phyloP scores from a whole-genome alignment of 2,329 filamentous ascomycete genomes.

The Delphinella strobiligena region DNA sequence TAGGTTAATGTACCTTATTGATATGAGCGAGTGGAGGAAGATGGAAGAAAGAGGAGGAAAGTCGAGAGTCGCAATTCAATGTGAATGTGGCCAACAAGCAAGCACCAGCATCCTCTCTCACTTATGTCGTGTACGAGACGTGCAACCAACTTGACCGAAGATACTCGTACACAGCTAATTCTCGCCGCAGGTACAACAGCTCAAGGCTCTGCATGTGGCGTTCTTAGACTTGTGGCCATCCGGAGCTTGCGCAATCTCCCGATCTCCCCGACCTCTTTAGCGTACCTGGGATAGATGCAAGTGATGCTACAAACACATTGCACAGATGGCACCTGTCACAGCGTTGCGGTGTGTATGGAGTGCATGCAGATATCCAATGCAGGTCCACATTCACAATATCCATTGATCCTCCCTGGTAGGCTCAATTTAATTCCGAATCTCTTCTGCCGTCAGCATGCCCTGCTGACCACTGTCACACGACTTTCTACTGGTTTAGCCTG shows the following conservation, averaged over 20 bases:
- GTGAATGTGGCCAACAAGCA: no score
- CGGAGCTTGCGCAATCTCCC: neutral
- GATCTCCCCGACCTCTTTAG: neutral
- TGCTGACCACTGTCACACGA: constrained; percentile 1
- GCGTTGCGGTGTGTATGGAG: no score
- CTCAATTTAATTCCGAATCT: neutral
- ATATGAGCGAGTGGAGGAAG: neutral
- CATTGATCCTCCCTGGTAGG: no score
- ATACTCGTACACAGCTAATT: neutral
- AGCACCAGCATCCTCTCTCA: neutral
- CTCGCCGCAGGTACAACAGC: neutral
- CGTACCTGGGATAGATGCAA: neutral
- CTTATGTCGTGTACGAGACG: neutral
- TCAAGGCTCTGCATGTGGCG: neutral
- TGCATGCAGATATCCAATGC: no score
- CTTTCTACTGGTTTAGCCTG: no score
- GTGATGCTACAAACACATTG: no score
- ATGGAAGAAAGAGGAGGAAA: constrained; percentile 1
- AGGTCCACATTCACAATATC: no score
- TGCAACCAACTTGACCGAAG: neutral
- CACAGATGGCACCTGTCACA: neutral
- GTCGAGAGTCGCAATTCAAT: neutral
- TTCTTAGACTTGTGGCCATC: no score
- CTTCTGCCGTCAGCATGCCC: neutral
- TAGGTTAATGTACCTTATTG: no score